These are phyloP conservation scores for Sporothrix globosa DNA, from an alignment of 2,329 filamentous ascomycete species.

Conservation along the genomic window DNA sequence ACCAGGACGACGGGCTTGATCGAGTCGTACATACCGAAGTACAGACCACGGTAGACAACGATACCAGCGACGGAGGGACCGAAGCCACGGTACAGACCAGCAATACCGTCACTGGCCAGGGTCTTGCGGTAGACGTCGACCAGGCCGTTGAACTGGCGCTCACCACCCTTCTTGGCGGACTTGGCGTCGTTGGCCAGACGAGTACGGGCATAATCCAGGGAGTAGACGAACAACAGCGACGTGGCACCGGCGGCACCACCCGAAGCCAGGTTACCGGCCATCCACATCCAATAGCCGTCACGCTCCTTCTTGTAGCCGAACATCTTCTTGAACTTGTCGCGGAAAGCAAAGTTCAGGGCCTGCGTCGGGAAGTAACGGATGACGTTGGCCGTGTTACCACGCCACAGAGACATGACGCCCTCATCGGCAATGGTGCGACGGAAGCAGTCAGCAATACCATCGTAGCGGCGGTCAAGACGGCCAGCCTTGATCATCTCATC, in stretches of 20 bases:
- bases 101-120: conserved; percentile 95
- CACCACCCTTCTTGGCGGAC: conserved; percentile 94
- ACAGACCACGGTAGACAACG: conserved; percentile 99
- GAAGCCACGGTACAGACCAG: conserved; percentile 99
- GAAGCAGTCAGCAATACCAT: conserved; percentile 95
- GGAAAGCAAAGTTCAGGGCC: conserved; percentile 99
- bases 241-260: conserved; percentile 99
- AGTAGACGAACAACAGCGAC: conserved; percentile 99
- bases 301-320: conserved; percentile 99
- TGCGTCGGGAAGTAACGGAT: conserved; percentile 99
- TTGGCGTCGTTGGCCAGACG: conserved; percentile 99
- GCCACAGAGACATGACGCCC: conserved; percentile 95
- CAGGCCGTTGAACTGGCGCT: conserved; percentile 99
- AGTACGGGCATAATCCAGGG: conserved; percentile 99
- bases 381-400: conserved; percentile 99
- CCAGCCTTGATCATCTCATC: conserved; percentile 99
- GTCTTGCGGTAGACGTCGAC: conserved; percentile 99
- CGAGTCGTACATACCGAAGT: conserved; percentile 99
- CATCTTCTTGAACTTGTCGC: conserved; percentile 99
- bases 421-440: conserved; percentile 84
- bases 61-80: conserved; percentile 99
- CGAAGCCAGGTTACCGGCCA: conserved; percentile 98
- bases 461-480: conserved; percentile 97
- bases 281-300: conserved; percentile 98
- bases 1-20: conserved; percentile 98